These are phyloP conservation scores for Aspergillus cavernicola DNA, from an alignment of 495 filamentous ascomycete genomes.

Conservation along the genomic window DNA sequence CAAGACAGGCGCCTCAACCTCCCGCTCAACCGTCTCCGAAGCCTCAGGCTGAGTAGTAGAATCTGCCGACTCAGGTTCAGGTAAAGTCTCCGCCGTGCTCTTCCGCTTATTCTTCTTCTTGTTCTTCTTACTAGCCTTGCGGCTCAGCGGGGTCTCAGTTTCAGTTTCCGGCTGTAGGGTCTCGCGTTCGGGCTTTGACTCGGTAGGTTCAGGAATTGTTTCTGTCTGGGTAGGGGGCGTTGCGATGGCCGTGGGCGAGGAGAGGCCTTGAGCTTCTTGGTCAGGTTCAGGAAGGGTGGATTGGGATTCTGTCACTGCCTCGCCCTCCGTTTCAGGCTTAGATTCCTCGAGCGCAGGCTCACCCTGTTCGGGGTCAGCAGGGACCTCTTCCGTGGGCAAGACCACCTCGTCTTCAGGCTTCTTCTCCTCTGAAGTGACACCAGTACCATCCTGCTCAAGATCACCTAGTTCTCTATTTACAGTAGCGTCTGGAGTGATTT, in stretches of 20 bases:
- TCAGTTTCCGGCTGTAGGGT: constrained; percentile 9
- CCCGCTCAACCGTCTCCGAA: constrained; percentile 15
- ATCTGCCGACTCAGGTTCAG: constrained; percentile 1
- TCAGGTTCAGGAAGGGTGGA: neutral
- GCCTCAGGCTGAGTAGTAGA: constrained; percentile 8
- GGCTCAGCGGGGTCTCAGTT: constrained; percentile 8
- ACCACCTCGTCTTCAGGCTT: neutral
- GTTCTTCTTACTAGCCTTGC: constrained; percentile 25
- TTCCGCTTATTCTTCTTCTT: constrained; percentile 36
- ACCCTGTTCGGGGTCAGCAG: neutral
- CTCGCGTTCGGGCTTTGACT: constrained; percentile 6
- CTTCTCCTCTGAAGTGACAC: neutral
- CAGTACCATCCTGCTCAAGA: neutral
- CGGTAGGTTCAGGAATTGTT: neutral
- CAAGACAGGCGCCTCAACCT: neutral
- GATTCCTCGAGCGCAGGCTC: neutral
- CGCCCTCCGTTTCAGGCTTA: neutral
- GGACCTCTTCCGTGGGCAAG: neutral
- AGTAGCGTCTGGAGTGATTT: constrained; percentile 3
- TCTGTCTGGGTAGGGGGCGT: neutral
- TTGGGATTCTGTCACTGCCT: neutral
- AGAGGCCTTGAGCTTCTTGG: neutral
- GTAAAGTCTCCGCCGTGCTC: constrained; percentile 12
- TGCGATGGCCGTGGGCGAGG: neutral
- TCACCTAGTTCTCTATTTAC: neutral